A percentile compares a stretch with the other conserved stretches of the same genome.
Evolutionary conservation across 345 rosid species (phyloP).

Genomic region (Clausena lansium): DNA sequence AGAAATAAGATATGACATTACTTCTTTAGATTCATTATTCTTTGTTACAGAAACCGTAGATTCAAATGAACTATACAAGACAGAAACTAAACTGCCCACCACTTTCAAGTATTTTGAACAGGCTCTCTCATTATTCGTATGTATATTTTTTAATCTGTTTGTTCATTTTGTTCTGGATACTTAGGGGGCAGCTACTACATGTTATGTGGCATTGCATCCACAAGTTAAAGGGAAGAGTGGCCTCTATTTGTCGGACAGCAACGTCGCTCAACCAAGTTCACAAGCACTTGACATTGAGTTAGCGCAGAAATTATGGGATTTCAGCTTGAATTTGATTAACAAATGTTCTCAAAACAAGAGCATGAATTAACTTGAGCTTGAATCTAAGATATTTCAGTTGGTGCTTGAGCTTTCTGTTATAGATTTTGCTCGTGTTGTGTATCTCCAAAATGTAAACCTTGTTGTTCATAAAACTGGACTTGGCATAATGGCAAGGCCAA

Average conservation of each 20-base stretch:
- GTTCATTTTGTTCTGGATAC: not conserved
- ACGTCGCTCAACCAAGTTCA: constrained; percentile 40
- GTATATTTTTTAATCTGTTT: too few relatives aligned
- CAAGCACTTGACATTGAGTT: constrained; percentile 44
- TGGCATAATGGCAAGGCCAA: too few relatives aligned
- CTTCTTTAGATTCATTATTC: not conserved
- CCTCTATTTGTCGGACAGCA: constrained; percentile 57
- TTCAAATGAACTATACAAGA: not conserved
- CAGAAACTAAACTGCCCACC: not conserved
- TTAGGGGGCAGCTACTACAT: constrained; percentile 81
- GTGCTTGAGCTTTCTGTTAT: too few relatives aligned
- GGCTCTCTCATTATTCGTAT: not conserved
- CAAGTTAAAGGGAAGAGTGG: constrained; percentile 62
- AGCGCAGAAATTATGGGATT: constrained; percentile 70
- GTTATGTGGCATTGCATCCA: constrained; percentile 75
- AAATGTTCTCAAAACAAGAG: not conserved
- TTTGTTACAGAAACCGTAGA: not conserved
- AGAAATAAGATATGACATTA: too few relatives aligned
- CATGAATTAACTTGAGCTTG: not conserved
- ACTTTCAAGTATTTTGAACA: not conserved
- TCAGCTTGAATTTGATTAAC: constrained; percentile 48
- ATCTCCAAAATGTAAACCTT: too few relatives aligned
- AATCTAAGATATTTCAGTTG: too few relatives aligned
- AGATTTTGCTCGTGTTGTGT: too few relatives aligned
- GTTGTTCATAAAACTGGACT: too few relatives aligned